Evolutionary conservation across 1,284 basidiomycete species (phyloP).

Genomic region (Apiotrichum montevideense): DNA sequence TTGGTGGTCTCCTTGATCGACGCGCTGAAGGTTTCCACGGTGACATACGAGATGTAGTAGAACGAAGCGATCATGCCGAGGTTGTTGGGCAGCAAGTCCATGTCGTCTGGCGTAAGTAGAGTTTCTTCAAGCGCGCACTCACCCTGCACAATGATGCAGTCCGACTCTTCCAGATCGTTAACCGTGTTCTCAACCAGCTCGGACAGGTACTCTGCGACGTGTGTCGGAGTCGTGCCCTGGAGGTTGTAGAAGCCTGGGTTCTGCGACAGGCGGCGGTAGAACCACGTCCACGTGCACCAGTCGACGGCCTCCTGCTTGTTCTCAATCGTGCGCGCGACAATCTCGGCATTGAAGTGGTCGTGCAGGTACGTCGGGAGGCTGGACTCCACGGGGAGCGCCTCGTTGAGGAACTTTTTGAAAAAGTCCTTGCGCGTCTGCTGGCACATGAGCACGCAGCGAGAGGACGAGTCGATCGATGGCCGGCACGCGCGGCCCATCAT

Average conservation of each 20-base stretch:
- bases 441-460: constrained; percentile 91
- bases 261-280: constrained; percentile 93
- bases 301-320: constrained; percentile 96
- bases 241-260: constrained; percentile 84
- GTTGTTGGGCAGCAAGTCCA: constrained; percentile 86
- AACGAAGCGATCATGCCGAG: constrained; percentile 87
- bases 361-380: constrained; percentile 81
- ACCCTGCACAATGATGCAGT: constrained; percentile 87
- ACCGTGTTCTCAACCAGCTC: constrained; percentile 93
- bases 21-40: constrained; percentile 91
- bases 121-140: constrained; percentile 27
- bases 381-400: constrained; percentile 95
- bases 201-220: constrained; percentile 88
- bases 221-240: constrained; percentile 86
- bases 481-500: constrained; percentile 98
- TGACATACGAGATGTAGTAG: constrained; percentile 69
- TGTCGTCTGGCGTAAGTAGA: constrained; percentile 60
- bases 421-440: constrained; percentile 96
- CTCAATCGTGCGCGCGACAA: constrained; percentile 96
- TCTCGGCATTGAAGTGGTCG: constrained; percentile 98
- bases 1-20: constrained; percentile 97
- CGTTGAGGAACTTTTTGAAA: constrained; percentile 96
- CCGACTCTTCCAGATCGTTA: constrained; percentile 83
- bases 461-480: constrained; percentile 74
- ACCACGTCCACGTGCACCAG: constrained; percentile 52